Base-by-base conservation (phyloP, 2,329 filamentous ascomycete species). In the Blumeria graminis region DNA sequence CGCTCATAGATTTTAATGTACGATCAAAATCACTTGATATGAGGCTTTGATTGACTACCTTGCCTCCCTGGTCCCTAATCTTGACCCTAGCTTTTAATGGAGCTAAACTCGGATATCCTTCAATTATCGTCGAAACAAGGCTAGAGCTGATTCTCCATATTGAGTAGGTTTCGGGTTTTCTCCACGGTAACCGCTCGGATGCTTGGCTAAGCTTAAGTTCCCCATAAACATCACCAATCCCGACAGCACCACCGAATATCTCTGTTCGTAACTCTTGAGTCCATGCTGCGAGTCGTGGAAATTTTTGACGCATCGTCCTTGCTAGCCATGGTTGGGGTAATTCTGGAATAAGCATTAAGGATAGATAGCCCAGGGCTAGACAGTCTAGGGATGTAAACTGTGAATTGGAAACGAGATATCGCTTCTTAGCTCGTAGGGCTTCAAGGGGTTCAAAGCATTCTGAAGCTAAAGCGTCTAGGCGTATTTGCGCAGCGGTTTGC, bases 291-390 rank as follows among this genome's bases (percentile, higher is more conserved):
- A 78, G 60, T 6, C 62, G 64, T 2, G 70, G 66, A 48, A 71
- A 73, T 57, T 77, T 76, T 22, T 66, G 68, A 56, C 69, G 66
- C 64, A 85, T 72, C 0, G 74, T 73, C 55, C 78, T 74, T 57
- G 71, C 70, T 5, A 84, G 68, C 80, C 80, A 86, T 16, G 75
- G 67, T 56, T 80, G 76, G 14, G 80, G 77, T 22, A 84, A 65
- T 8, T 75, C 68, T 0, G 81, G 76, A 28, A 76, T 72, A 1
- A 83, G 71, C 71, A 92, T 84, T 54, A 95, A 70, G 1, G 79
- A 75, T 38, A 96, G 71, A 66, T 93, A 94, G 10, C 82, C 92
- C 63, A 86, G 78, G 0, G 80, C 81, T 51, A 95, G 68, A 65
- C 86, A 94, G 68, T 95, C 89, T 28, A 93, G 69, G 56, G 76